A percentile compares a stretch with the other conserved stretches of the same genome.
phyloP scores from a whole-genome alignment of 2,329 filamentous ascomycete species.

The Nigrospora sphaerica region DNA sequence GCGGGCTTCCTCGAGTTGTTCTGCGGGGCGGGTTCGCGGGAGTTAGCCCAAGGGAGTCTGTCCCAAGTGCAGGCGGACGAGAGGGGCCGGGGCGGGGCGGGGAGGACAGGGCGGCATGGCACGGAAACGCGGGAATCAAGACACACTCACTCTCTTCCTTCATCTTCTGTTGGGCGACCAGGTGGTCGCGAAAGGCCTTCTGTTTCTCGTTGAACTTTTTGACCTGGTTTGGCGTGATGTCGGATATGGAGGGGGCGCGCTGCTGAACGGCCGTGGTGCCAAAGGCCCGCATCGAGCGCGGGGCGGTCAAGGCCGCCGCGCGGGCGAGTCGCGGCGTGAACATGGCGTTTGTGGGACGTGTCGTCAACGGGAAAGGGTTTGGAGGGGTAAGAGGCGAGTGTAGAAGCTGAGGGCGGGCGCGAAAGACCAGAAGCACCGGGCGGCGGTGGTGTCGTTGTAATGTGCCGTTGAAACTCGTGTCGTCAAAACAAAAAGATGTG shows the following conservation, averaged over 20 bases:
- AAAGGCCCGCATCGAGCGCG: constrained; percentile 49
- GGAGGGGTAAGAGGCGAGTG: neutral
- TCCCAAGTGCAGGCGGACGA: constrained; percentile 17
- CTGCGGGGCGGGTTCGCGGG: constrained; percentile 47
- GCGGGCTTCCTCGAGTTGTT: constrained; percentile 34
- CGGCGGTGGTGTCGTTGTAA: no score
- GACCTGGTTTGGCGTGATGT: constrained; percentile 68
- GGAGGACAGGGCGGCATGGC: constrained; percentile 22
- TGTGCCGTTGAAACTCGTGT: no score
- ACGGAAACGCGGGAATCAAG: constrained; percentile 25
- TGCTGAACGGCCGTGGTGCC: constrained; percentile 41
- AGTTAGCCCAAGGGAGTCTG: constrained; percentile 37
- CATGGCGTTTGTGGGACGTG: constrained; percentile 26
- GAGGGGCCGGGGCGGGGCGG: constrained; percentile 35
- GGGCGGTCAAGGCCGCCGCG: constrained; percentile 31
- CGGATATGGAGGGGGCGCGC: constrained; percentile 71
- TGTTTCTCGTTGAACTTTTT: constrained; percentile 76
- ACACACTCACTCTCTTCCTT: constrained; percentile 73
- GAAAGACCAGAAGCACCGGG: no score
- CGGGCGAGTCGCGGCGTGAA: constrained; percentile 44
- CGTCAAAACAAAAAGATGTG: no score
- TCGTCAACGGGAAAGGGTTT: neutral
- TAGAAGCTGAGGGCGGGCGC: no score
- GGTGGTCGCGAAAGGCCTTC: constrained; percentile 76
- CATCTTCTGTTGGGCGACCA: constrained; percentile 71